Evolutionary conservation across 306 rosid species (phyloP), one percentile per base, ranked within the genome.

Genomic region (Calophaca sinica): DNA sequence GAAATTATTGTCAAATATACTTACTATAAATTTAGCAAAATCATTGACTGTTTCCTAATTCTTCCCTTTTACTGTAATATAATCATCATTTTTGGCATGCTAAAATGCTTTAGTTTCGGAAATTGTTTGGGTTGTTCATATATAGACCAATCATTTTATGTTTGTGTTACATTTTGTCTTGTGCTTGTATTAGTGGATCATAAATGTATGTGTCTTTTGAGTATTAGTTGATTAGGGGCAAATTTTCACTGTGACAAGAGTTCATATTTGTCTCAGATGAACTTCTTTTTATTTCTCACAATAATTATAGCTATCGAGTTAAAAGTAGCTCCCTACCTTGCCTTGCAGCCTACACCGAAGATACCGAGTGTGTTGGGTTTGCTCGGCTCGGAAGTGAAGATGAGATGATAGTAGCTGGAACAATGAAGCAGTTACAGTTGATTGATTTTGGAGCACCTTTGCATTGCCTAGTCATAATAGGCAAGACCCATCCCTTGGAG

Each of bases 311-410:
- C 26, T 20, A 20, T 20, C 26, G 26, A 20, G 26, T 20, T 20
- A 20, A 20, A 20, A 20, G 26, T 20, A 20, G 26, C 26, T n/a
- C 26, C 26, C 26, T 1, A 44, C 45, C 12, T 64, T 74, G 31
- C 78, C 29, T 39, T 84, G 88, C 79, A 94, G 98, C 82, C 26
- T 94, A 88, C 68, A 72, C 55, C 0, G 92, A 88, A 73, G 88
- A 87, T 45, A 87, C 97, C 0, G 77, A 79, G 68, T 94, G 98
- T 71, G 96, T 94, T 62, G 98, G 96, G 82, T 84, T 94, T 81
- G 96, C 98, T 41, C 85, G 96, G 73, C 76, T 94, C 8, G 98
- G 98, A 79, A 88, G 93, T 74, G 96, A 89, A 77, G 94, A 88
- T 88, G 94, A 88, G 85, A 82, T 62, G 80, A 77, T 93, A 61